Evolutionary conservation across 495 filamentous ascomycete species (phyloP).

Genomic region (Beverwykella pulmonaria): DNA sequence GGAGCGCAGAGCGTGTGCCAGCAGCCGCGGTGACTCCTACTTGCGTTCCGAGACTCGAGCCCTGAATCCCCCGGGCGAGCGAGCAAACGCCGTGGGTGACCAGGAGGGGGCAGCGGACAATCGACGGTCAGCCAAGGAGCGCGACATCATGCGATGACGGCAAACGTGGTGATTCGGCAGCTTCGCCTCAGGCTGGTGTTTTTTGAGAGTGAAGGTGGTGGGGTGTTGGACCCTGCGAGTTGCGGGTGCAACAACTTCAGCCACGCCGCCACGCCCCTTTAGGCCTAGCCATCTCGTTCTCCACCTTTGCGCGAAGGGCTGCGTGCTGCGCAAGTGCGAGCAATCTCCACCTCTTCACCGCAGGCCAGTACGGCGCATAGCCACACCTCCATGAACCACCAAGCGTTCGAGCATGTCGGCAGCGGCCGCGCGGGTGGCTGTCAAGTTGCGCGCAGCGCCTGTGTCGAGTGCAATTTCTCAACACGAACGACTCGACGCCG

Average conservation of each 20-base stretch:
- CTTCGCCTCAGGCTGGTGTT: slow-evolving; percentile 15
- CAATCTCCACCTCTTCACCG: slow-evolving; percentile 1
- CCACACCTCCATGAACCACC: slow-evolving; percentile 12
- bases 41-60: background rate
- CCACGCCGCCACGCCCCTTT: slow-evolving; percentile 16
- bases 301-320: background rate
- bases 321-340: background rate
- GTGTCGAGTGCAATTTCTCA: slow-evolving; percentile 3
- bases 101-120: slow-evolving; percentile 1
- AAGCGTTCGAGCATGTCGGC: background rate
- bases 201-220: background rate
- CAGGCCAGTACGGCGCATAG: slow-evolving; percentile 10
- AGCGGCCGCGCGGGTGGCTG: background rate
- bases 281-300: background rate
- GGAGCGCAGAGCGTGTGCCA: slow-evolving; percentile 2
- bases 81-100: background rate
- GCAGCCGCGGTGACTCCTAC: slow-evolving; percentile 21
- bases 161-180: background rate
- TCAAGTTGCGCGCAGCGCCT: background rate
- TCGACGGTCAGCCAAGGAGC: background rate
- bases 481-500: slow-evolving; percentile 9
- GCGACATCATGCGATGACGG: background rate
- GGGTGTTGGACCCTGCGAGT: background rate
- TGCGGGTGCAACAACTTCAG: background rate
- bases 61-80: background rate